Conservation (phyloP, 768 basidiomycete genomes). For the Phylloporus arenicola region DNA sequence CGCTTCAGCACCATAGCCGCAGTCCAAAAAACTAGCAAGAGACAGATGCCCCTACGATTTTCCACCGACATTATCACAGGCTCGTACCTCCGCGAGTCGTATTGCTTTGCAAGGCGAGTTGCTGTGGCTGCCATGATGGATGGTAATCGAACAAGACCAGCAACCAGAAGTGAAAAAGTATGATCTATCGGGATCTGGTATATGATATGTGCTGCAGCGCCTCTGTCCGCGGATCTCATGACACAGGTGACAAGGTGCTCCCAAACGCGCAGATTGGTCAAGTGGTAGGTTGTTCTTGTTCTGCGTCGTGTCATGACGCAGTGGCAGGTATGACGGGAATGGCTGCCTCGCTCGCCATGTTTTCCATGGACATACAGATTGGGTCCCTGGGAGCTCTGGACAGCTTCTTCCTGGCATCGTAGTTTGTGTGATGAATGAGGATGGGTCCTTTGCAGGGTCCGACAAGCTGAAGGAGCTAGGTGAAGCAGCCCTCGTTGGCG, state of each 20-base stretch:
- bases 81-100: slow-evolving; percentile 65
- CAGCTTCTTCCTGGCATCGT: slow-evolving; percentile 48
- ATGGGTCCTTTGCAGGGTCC: slow-evolving; percentile 50
- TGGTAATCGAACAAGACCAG: slow-evolving; percentile 25
- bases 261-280: slow-evolving; percentile 62
- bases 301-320: not conserved
- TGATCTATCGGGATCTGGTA: slow-evolving; percentile 50
- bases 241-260: slow-evolving; percentile 38
- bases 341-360: slow-evolving; percentile 47
- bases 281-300: slow-evolving; percentile 35
- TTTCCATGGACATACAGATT: slow-evolving; percentile 41
- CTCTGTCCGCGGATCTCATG: slow-evolving; percentile 54
- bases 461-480: slow-evolving; percentile 60
- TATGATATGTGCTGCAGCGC: slow-evolving; percentile 58
- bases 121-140: not conserved
- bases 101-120: slow-evolving; percentile 54
- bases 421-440: slow-evolving; percentile 51
- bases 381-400: slow-evolving; percentile 51
- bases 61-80: slow-evolving; percentile 31
- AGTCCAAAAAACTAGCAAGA: slow-evolving; percentile 31
- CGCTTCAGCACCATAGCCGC: slow-evolving; percentile 40
- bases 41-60: slow-evolving; percentile 31
- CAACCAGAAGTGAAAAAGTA: slow-evolving; percentile 47
- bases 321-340: slow-evolving; percentile 61
- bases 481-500: slow-evolving; percentile 39